These are phyloP conservation scores for Hypoxylon sp. DNA, from an alignment of 2,329 filamentous ascomycete species.

Conservation along the genomic window DNA sequence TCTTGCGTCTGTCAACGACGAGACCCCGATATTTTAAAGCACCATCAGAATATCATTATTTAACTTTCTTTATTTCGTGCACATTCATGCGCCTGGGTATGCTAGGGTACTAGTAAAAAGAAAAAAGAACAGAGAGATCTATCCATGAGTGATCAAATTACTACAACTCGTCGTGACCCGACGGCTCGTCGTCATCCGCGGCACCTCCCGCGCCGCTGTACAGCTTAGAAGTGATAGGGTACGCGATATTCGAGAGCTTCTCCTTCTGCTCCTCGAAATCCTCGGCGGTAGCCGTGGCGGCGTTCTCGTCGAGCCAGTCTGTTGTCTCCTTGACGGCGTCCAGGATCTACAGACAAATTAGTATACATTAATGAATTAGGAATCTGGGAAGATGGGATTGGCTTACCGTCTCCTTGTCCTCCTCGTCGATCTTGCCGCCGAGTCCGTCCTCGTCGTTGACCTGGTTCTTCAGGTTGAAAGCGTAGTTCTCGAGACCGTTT, in stretches of 20 bases:
- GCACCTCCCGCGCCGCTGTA: slow-evolving; percentile 78
- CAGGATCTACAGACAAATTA: slow-evolving; percentile 71
- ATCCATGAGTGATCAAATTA: slow-evolving; percentile 36
- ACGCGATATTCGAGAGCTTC: slow-evolving; percentile 96
- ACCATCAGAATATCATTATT: slow-evolving; percentile 25
- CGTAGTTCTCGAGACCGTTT: slow-evolving; percentile 98
- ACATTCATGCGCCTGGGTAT: slow-evolving; percentile 50
- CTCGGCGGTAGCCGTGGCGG: slow-evolving; percentile 83
- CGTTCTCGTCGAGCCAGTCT: slow-evolving; percentile 98
- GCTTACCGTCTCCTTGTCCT: slow-evolving; percentile 95
- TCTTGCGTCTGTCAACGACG: background rate
- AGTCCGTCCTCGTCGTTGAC: slow-evolving; percentile 96
- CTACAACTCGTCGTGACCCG: slow-evolving; percentile 84
- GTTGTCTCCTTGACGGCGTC: slow-evolving; percentile 97
- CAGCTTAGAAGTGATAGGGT: slow-evolving; percentile 99
- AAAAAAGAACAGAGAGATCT: slow-evolving; percentile 47
- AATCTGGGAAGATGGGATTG: slow-evolving; percentile 23
- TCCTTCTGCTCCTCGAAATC: slow-evolving; percentile 99
- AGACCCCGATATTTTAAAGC: background rate
- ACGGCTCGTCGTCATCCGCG: slow-evolving; percentile 78
- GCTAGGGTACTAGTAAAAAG: slow-evolving; percentile 41
- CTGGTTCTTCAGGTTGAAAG: slow-evolving; percentile 99
- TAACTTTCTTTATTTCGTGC: slow-evolving; percentile 51
- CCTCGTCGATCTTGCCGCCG: slow-evolving; percentile 97
- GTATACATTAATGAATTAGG: slow-evolving; percentile 32